Conservation (phyloP, 805 yeast species). For the Cyberlindnera sargentensis region DNA sequence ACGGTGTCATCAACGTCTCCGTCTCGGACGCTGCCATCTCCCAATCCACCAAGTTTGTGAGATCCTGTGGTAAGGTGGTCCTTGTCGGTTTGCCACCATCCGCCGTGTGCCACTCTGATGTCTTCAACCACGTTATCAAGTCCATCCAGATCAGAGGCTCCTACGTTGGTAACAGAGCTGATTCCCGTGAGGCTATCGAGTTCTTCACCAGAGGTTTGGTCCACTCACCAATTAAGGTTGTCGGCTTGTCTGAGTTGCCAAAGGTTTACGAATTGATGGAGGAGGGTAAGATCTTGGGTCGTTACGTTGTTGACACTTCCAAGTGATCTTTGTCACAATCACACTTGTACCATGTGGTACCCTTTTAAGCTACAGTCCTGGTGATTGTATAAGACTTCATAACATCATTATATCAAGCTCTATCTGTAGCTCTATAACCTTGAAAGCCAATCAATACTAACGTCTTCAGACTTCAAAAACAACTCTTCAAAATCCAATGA, state of each 20-base stretch:
- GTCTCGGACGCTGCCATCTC: slow-evolving; percentile 61
- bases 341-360: too few relatives aligned
- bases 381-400: neutral
- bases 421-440: neutral
- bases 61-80: slow-evolving; percentile 62
- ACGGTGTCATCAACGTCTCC: slow-evolving; percentile 64
- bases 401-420: neutral
- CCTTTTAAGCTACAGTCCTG: neutral
- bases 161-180: slow-evolving; percentile 83
- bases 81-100: slow-evolving; percentile 74
- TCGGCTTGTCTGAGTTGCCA: slow-evolving; percentile 49
- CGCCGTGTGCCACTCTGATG: slow-evolving; percentile 60
- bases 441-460: neutral
- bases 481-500: slow-evolving; percentile 1
- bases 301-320: slow-evolving; percentile 56
- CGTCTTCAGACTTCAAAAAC: neutral
- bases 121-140: slow-evolving; percentile 65
- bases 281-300: slow-evolving; percentile 54
- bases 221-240: slow-evolving; percentile 52
- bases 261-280: slow-evolving; percentile 51
- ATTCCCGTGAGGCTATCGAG: slow-evolving; percentile 69
- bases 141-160: slow-evolving; percentile 69
- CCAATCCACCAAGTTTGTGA: slow-evolving; percentile 49
- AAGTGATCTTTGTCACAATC: slow-evolving; percentile 19
- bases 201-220: slow-evolving; percentile 63